Evolutionary conservation across 345 rosid species (phyloP).

Genomic region (Citrus unshiu): DNA sequence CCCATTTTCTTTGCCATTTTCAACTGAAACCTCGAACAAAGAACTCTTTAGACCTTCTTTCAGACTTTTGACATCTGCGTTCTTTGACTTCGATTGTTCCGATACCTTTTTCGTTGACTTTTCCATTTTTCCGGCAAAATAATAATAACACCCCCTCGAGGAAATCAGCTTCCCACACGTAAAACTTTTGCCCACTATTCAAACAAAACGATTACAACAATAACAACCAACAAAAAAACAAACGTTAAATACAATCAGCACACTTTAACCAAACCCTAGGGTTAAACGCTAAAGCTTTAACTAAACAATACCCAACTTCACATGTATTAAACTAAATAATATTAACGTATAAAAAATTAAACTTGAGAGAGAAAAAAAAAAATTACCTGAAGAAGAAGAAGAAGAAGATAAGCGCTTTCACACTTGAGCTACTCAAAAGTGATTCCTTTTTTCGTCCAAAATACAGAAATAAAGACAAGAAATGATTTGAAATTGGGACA

Average conservation of each 20-base stretch:
- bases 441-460: not conserved
- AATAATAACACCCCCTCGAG: slow-evolving; percentile 2
- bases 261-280: not conserved
- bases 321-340: not conserved
- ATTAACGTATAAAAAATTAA: not conserved
- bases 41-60: slow-evolving; percentile 1
- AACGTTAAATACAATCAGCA: not conserved
- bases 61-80: slow-evolving; percentile 20
- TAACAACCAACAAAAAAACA: not conserved
- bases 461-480: not conserved
- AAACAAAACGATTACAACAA: not conserved
- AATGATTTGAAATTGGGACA: not conserved
- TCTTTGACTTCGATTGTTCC: slow-evolving; percentile 12
- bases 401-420: not conserved
- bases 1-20: slow-evolving; percentile 27
- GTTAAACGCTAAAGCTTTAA: not conserved
- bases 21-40: not conserved
- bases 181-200: not conserved
- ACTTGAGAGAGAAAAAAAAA: not conserved
- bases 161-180: slow-evolving; percentile 16
- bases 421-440: not conserved
- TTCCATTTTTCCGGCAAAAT: slow-evolving; percentile 26
- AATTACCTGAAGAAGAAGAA: slow-evolving; percentile 18
- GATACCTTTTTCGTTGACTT: slow-evolving; percentile 11
- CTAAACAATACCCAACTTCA: not conserved